phyloP scores from a whole-genome alignment of 1,139 yeast genomes.

The Taiozyma sp. region DNA sequence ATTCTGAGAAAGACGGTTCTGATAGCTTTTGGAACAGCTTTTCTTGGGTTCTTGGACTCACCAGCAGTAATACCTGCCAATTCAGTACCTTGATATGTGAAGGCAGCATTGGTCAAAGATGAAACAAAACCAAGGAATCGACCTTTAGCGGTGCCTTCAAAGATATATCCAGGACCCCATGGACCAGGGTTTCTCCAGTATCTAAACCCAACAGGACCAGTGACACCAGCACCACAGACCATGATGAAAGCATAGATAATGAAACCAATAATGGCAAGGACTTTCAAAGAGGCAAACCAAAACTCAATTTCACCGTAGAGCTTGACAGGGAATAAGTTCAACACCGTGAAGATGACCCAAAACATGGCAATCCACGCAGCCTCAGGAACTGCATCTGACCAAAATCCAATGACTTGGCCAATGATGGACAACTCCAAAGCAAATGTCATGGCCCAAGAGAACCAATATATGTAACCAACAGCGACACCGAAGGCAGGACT shows the following conservation, averaged over 20 bases:
- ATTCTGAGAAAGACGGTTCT: conserved; percentile 73
- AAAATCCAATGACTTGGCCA: conserved; percentile 64
- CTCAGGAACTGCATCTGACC: conserved; percentile 67
- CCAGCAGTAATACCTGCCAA: conserved; percentile 68
- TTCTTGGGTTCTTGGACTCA: conserved; percentile 71
- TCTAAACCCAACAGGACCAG: conserved; percentile 68
- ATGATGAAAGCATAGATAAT: conserved; percentile 57
- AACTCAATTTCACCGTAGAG: conserved; percentile 62
- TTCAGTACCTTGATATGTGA: conserved; percentile 74
- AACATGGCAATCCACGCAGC: conserved; percentile 62
- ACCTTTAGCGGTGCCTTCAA: conserved; percentile 34
- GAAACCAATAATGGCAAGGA: conserved; percentile 67
- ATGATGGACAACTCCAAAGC: conserved; percentile 77
- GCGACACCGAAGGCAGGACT: conserved; percentile 72
- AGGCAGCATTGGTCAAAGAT: conserved; percentile 61
- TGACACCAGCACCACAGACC: conserved; percentile 64
- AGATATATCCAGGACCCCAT: conserved; percentile 43
- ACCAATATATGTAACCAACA: conserved; percentile 80
- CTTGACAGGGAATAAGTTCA: conserved; percentile 54
- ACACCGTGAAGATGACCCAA: conserved; percentile 34
- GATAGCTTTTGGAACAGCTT: conserved; percentile 70
- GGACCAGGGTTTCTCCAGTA: conserved; percentile 63
- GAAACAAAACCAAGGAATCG: conserved; percentile 55
- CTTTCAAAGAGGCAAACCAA: conserved; percentile 60
- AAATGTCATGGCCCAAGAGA: conserved; percentile 77